phyloP scores from a whole-genome alignment of 768 basidiomycete species.

The Boletus rex-veris region DNA sequence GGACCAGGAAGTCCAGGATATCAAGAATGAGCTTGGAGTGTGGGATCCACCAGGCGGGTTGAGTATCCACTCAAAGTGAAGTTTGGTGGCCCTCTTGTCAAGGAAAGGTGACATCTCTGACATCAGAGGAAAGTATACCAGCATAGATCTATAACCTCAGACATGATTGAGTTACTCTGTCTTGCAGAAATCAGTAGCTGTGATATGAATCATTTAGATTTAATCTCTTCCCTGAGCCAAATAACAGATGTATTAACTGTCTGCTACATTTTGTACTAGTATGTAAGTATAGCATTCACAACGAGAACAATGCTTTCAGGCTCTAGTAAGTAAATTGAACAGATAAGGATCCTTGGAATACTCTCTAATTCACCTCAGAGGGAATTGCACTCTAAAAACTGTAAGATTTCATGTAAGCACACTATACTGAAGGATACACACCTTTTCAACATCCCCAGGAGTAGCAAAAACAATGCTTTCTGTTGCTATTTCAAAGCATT shows the following conservation, averaged over 20 bases:
- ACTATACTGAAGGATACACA: neutral
- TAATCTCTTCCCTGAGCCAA: too few species aligned
- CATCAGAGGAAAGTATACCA: neutral
- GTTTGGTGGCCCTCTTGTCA: too few species aligned
- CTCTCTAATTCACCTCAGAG: neutral
- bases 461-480: constrained; percentile 6
- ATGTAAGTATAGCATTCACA: too few species aligned
- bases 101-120: neutral
- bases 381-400: neutral
- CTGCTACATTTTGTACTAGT: too few species aligned
- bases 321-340: too few species aligned
- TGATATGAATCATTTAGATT: too few species aligned
- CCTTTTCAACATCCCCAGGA: neutral
- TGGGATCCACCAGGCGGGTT: constrained; percentile 64
- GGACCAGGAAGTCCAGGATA: constrained; percentile 75
- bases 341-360: neutral
- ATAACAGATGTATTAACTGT: too few species aligned
- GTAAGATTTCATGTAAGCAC: neutral
- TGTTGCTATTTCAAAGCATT: neutral
- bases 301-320: too few species aligned
- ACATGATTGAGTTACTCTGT: neutral
- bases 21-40: constrained; percentile 83
- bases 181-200: neutral
- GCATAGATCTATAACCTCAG: too few species aligned
- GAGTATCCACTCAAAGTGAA: constrained; percentile 12